phyloP scores from a whole-genome alignment of 2,329 filamentous ascomycete genomes.

The Neofusicoccum laricinum region DNA sequence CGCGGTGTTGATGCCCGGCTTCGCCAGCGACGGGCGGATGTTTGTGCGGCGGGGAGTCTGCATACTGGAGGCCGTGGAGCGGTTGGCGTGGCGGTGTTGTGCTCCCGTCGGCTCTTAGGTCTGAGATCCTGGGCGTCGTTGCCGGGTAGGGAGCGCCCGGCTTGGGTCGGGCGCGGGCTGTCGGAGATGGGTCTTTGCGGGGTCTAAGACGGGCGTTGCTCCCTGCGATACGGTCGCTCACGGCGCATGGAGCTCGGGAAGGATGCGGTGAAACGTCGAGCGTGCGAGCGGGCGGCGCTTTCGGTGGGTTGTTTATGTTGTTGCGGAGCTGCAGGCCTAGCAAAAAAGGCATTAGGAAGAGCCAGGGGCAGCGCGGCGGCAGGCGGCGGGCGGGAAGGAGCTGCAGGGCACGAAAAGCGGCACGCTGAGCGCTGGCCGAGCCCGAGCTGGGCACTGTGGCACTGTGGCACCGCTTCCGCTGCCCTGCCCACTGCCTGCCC shows the following conservation, averaged over 20 bases:
- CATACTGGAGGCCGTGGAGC: not conserved
- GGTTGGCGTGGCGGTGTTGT: not conserved
- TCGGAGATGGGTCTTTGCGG: not conserved
- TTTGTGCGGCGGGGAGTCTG: slow-evolving; percentile 38
- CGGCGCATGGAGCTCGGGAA: slow-evolving; percentile 2
- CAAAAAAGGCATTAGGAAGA: not conserved
- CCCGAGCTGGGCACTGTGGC: not conserved
- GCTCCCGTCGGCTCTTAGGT: not conserved
- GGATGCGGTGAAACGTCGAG: not conserved
- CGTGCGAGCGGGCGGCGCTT: not conserved
- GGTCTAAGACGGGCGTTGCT: slow-evolving; percentile 3
- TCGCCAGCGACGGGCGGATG: slow-evolving; percentile 38
- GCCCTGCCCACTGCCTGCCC: not conserved
- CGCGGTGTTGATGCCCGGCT: slow-evolving; percentile 31
- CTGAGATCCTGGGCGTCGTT: not conserved
- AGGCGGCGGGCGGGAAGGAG: not conserved
- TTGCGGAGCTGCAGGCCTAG: not conserved
- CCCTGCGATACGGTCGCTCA: not conserved
- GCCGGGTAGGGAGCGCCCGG: slow-evolving; percentile 11
- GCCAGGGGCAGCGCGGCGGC: not conserved
- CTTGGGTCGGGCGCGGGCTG: not conserved
- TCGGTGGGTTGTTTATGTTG: slow-evolving; percentile 10
- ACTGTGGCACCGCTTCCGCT: not conserved
- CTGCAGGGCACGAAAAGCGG: slow-evolving; percentile 5
- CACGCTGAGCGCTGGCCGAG: not conserved